A percentile compares a stretch with the other conserved stretches of the same genome.
phyloP scores from a whole-genome alignment of 2,329 filamentous ascomycete genomes.

The Blumeriella jaapii region DNA sequence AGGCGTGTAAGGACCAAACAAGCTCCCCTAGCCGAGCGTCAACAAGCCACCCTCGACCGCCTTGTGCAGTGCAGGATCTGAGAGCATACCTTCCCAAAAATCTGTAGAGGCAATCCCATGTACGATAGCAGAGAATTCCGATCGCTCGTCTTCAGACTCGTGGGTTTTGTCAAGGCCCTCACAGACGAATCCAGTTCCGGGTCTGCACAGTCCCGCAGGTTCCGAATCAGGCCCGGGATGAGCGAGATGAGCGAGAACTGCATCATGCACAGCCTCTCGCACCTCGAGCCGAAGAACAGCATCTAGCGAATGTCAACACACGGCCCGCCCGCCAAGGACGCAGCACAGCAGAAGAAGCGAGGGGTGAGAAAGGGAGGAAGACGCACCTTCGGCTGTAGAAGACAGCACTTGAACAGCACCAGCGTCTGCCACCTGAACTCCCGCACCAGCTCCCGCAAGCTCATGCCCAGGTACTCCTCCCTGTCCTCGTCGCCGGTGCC shows the following conservation, averaged over 20 bases:
- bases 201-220: conserved; percentile 89
- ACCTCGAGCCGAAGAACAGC: conserved; percentile 96
- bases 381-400: conserved; percentile 83
- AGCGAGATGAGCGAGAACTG: conserved; percentile 94
- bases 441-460: conserved; percentile 79
- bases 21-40: conserved; percentile 51
- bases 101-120: conserved; percentile 87
- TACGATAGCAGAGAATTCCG: conserved; percentile 80
- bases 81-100: conserved; percentile 69
- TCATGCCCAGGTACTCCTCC: conserved; percentile 82
- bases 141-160: conserved; percentile 83
- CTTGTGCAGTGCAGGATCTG: not conserved
- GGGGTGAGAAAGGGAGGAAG: not conserved
- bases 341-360: not conserved
- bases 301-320: conserved; percentile 45
- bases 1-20: conserved; percentile 94
- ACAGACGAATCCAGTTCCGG: conserved; percentile 84
- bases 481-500: conserved; percentile 53
- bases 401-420: conserved; percentile 83
- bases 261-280: conserved; percentile 93
- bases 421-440: conserved; percentile 93
- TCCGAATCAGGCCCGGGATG: conserved; percentile 83
- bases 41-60: conserved; percentile 2
- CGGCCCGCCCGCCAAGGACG: not conserved
- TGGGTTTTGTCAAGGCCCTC: conserved; percentile 61